Percentiles rank a stretch among this genome's conserved stretches.
phyloP scores from a whole-genome alignment of 2,329 filamentous ascomycete genomes.

The Ophiostoma novo-ulmi region DNA sequence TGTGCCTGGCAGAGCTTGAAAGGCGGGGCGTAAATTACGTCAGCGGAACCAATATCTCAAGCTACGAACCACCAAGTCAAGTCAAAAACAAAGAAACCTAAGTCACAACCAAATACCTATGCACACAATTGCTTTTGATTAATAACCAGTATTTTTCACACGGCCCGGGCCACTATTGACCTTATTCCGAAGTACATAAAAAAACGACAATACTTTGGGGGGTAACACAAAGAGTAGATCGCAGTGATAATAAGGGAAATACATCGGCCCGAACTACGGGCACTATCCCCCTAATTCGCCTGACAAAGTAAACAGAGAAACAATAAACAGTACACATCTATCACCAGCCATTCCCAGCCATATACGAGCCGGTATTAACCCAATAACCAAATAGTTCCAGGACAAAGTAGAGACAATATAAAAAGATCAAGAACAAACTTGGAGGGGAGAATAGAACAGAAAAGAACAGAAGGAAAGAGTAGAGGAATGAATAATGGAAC shows the following conservation, averaged over 20 bases:
- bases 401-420: not conserved
- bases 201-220: not conserved
- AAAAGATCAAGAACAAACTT: not conserved
- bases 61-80: not conserved
- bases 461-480: not conserved
- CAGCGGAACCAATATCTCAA: constrained; percentile 15
- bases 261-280: not conserved
- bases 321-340: not conserved
- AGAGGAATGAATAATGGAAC: not conserved
- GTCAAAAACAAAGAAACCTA: not conserved
- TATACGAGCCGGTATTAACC: not conserved
- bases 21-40: constrained; percentile 22
- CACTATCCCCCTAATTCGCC: not conserved
- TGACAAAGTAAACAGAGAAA: not conserved
- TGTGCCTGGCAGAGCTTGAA: constrained; percentile 18
- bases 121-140: not conserved
- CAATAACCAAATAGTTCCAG: not conserved
- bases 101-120: not conserved
- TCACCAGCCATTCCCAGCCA: not conserved
- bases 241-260: not conserved
- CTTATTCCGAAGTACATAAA: not conserved
- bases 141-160: not conserved
- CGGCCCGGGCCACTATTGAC: not conserved
- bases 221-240: not conserved
- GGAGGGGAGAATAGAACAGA: constrained; percentile 11